Conservation (phyloP, 2,329 filamentous ascomycete genomes). For the Cercospora zeae-maydis region DNA sequence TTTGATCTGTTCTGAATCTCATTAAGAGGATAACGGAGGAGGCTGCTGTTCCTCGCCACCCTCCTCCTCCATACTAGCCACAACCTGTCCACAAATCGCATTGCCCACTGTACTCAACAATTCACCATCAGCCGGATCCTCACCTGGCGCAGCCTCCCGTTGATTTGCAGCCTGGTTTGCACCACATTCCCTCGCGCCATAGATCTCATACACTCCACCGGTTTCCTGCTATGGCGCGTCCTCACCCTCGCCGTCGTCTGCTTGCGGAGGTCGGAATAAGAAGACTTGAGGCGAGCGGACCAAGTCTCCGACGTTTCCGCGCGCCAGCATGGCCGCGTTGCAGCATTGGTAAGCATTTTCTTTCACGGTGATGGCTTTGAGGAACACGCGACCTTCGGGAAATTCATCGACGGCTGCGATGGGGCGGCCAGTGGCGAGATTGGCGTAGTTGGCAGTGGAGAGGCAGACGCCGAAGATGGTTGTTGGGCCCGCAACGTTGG, state of each 20-base stretch:
- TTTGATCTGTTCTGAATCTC: neutral
- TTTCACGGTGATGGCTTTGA: neutral
- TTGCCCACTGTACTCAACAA: neutral
- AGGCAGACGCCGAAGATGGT: neutral
- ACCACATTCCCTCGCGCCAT: neutral
- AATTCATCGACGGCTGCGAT: neutral
- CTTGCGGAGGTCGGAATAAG: neutral
- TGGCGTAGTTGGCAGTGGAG: neutral
- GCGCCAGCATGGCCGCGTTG: neutral
- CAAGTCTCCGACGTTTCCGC: neutral
- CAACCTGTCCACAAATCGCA: neutral
- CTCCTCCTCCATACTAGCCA: neutral
- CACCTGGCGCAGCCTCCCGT: neutral
- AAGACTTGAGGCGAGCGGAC: neutral
- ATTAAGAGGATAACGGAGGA: neutral
- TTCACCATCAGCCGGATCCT: neutral
- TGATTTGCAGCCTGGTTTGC: neutral
- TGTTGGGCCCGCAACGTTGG: neutral
- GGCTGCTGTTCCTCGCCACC: neutral
- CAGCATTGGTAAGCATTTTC: neutral
- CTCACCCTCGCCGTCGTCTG: neutral
- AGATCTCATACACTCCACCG: neutral
- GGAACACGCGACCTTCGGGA: neutral
- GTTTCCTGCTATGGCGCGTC: neutral
- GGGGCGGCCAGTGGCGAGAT: neutral